Evolutionary conservation across 257 asterid genomes (phyloP).

Genomic region (Jasminum sambac): DNA sequence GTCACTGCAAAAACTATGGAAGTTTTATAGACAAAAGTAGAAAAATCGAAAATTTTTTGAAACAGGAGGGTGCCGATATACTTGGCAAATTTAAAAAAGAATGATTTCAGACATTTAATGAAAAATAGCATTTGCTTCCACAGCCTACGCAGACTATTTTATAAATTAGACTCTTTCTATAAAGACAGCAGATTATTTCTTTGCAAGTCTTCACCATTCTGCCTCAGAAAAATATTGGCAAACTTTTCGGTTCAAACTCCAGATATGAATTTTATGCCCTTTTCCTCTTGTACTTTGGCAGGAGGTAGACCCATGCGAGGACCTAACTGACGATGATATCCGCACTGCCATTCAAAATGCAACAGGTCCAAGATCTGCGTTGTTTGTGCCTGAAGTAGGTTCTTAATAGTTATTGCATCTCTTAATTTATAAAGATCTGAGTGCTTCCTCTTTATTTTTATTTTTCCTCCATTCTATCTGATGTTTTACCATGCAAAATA

Average conservation of each 20-base stretch:
- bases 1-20: background rate
- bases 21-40: background rate
- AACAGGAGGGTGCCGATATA: background rate
- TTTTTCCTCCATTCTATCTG: background rate
- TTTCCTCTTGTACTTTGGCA: constrained; percentile 24
- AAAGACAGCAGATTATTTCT: background rate
- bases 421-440: background rate
- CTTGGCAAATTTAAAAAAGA: background rate
- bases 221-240: background rate
- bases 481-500: constrained; percentile 6
- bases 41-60: background rate
- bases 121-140: constrained; percentile 1
- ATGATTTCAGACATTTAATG: background rate
- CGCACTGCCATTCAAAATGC: constrained; percentile 66
- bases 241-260: background rate
- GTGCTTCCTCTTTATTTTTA: background rate
- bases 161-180: background rate
- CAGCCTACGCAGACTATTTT: background rate
- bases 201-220: background rate
- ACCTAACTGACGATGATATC: constrained; percentile 56
- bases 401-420: background rate
- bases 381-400: constrained; percentile 61
- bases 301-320: constrained; percentile 70
- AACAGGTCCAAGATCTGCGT: constrained; percentile 54
- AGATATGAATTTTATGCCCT: background rate